These are phyloP conservation scores for Boletus edulis DNA, from an alignment of 768 basidiomycete species.

Conservation along the genomic window DNA sequence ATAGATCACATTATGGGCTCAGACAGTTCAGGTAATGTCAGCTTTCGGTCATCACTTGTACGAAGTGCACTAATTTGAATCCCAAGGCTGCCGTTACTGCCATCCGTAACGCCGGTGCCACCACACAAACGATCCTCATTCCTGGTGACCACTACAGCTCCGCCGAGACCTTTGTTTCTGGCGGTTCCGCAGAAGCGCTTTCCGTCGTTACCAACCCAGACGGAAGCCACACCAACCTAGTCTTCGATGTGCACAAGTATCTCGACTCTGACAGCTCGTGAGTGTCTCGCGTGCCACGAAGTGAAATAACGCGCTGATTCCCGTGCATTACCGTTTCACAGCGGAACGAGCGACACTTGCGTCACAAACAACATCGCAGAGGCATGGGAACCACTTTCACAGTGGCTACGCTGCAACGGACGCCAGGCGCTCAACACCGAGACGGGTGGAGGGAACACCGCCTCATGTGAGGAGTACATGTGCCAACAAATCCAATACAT, in stretches of 20 bases:
- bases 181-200: slow-evolving; percentile 9
- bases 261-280: slow-evolving; percentile 14
- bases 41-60: neutral
- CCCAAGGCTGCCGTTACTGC: slow-evolving; percentile 11
- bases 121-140: slow-evolving; percentile 9
- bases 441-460: slow-evolving; percentile 54
- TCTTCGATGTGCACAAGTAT: slow-evolving; percentile 14
- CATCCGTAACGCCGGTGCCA: slow-evolving; percentile 11
- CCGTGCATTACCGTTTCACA: neutral
- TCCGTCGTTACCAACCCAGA: slow-evolving; percentile 6
- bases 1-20: slow-evolving; percentile 8
- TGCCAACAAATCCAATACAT: slow-evolving; percentile 6
- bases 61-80: neutral
- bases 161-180: slow-evolving; percentile 4
- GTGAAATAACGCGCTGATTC: neutral
- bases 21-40: slow-evolving; percentile 7
- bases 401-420: slow-evolving; percentile 45
- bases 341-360: slow-evolving; percentile 4
- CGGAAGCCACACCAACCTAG: slow-evolving; percentile 3
- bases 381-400: slow-evolving; percentile 43
- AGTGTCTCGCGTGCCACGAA: neutral
- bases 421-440: slow-evolving; percentile 57
- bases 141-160: slow-evolving; percentile 8
- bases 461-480: slow-evolving; percentile 39
- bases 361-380: slow-evolving; percentile 3